Base-by-base conservation (phyloP, 78 protist species). In the Monosiga brevicollis region DNA sequence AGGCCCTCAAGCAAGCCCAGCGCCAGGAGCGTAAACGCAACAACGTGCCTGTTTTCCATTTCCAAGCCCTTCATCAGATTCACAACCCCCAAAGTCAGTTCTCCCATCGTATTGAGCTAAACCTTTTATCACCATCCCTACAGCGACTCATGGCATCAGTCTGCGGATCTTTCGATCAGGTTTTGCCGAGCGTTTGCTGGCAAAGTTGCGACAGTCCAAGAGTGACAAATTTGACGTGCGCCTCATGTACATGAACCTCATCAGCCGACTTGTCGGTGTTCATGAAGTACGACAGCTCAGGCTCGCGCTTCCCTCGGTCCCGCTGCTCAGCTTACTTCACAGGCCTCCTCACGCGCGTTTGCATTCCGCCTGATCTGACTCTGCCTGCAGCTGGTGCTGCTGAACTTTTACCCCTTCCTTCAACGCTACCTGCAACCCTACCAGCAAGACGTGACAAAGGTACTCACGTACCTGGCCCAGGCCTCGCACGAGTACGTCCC, bases 401-500 rank as follows among this genome's bases (percentile, higher is more conserved):
- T 90, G 49, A 84, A 87, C 89, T 93, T 92, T 81, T 95, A 94
- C 85, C 91, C 95, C 35, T 94, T 41, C 89, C 36, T 94, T 35
- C 92, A 88, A 73, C 73, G 81, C 32, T 94, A 93, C 86, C 6
- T 94, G 26, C 89, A 84, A 81, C 97, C 98, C 25, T 79, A 87
- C 78, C 97, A 95, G 85, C 40, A 86, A 81, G 84, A 83, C 9
- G 88, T 93, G 73, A 90, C 97, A 1, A 42, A 74, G n/a, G 9
- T 94, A 24, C 84, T 94, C 39, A 93, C 96, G 0, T 76, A 81
- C n/a, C 80, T 79, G n/a, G 91, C 95, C 9, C 95, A 91, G 84
- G 82, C 95, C 0, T 91, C 92, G 78, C 98, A 96, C 90, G 89
- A 85, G 35, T 81, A 83, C n/a, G 92, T 95, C 29, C 94, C 94